Evolutionary conservation across 768 basidiomycete species (phyloP), one percentile per base, ranked within the genome.

Genomic region (Myochromella boudieri): DNA sequence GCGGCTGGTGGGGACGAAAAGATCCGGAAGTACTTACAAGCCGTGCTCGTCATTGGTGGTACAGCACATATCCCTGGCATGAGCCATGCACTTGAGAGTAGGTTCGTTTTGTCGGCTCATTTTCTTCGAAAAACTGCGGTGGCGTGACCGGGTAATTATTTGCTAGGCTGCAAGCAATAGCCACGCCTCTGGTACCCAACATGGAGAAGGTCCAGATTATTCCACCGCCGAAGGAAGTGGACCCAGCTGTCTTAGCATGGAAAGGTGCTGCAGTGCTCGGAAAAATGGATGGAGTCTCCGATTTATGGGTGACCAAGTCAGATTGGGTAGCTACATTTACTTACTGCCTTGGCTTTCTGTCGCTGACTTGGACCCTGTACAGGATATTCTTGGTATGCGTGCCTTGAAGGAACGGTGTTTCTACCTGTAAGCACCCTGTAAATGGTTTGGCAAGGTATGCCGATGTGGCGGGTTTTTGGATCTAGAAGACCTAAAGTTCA

Each of bases 161-260:
- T 37, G 7, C 44, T 43, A 87, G 88, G 57, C 59, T 91, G 34
- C 87, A 91, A 60, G 91, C 87, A 0, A 91, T 92, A 44, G 87
- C 88, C 8, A 89, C 86, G 7, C 87, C 90, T 4, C 66, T 95
- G 32, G 85, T 91, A 12, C 77, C 80, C 12, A 85, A 84, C 60
- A 91, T 94, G 82, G 86, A 89, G 60, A 89, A 87, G 57, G 87
- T 95, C 6, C 83, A 87, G 54, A 90, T 97, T 48, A 88, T 98
- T 37, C 91, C 93, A n/a, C 87, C 93, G 2, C 94, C 95, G 1
- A 88, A 94, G 62, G 91, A 93, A 50, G 81, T 97, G 34, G 94
- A 98, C 65, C 92, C 91, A 4, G 79, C 83, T 20, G 84, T 92
- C 28, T 77, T 98, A 25, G 84, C 84, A 12, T 99, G 97, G 97